A percentile compares a stretch with the other conserved stretches of the same genome.
Conservation (phyloP, 257 asterid genomes). For the Solanum sejunctum region DNA sequence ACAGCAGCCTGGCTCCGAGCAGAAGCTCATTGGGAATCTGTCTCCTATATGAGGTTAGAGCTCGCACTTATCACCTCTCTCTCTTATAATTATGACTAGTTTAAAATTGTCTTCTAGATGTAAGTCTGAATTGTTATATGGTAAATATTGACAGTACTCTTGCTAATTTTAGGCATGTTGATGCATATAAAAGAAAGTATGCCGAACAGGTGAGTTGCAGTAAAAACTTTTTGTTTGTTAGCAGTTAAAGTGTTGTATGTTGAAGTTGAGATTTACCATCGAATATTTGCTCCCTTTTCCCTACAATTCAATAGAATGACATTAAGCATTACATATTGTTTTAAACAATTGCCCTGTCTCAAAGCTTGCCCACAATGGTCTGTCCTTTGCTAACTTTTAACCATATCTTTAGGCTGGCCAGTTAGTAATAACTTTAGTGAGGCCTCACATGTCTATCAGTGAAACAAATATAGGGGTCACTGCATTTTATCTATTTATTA, state of each 20-base stretch:
- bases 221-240: not conserved
- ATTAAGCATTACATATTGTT: not conserved
- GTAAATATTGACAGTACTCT: slow-evolving; percentile 5
- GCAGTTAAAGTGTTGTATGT: not conserved
- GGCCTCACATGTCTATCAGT: not conserved
- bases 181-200: slow-evolving; percentile 61
- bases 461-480: not conserved
- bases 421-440: not conserved
- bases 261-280: not conserved
- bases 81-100: not conserved
- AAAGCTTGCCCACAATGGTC: not conserved
- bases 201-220: slow-evolving; percentile 72
- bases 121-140: not conserved
- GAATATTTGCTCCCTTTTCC: not conserved
- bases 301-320: not conserved
- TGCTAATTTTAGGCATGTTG: slow-evolving; percentile 57
- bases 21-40: slow-evolving; percentile 92
- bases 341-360: not conserved
- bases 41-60: slow-evolving; percentile 60
- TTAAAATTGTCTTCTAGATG: not conserved
- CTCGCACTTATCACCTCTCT: not conserved
- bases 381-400: not conserved
- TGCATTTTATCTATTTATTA: not conserved
- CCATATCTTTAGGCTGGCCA: not conserved
- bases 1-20: slow-evolving; percentile 98